Base-by-base conservation (phyloP, 495 filamentous ascomycete genomes). In the Collariella sp. region DNA sequence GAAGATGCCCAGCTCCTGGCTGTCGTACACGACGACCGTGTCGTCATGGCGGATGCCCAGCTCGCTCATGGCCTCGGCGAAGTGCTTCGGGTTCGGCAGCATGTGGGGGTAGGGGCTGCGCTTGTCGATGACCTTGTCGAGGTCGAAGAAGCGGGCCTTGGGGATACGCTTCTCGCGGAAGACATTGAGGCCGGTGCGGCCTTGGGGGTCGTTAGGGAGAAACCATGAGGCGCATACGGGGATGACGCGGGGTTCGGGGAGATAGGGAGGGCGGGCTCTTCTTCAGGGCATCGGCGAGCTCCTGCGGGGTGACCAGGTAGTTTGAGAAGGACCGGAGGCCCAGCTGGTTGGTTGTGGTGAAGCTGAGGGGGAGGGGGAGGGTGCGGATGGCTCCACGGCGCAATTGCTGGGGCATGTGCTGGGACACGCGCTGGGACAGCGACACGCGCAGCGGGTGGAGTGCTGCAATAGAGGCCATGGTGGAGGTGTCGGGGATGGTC, bases 211-310 rank as follows among this genome's bases (percentile, higher is more conserved):
- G 73, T 95, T 96, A 36, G 94, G 93, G 60, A 98, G 79, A 63
- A 96, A 97, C 93, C 93, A 98, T 31, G 88, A 80, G 35, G 90
- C 93, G 66, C 88, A 96, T 46, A 98, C 71, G 2, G 94, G 89
- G 48, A 97, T 80, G 26, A 90, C 83, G 56, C 88, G 82, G 93
- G 84, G 2, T 85, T 79, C 24, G 86, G 84, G 13, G 84, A 84
- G 62, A 89, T 85, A 56, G 84, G 83, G 79, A 83, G 0, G 83
- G 76, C 5, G 88, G 77, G 62, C 86, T 89, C 64, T 84, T 84
- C 63, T 84, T 82, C 40, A 97, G 77, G 31, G 89, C 91, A 40
- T 83, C 76, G 50, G 81, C 70, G 50, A 97, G 86, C 69, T 96
- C 83, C 44, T 81, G 76, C 0, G 93, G 91, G 3, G 88, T 86